Evolutionary conservation across 192 early-diverging fungal genomes (phyloP).

Genomic region (Backusella mclennaniae): DNA sequence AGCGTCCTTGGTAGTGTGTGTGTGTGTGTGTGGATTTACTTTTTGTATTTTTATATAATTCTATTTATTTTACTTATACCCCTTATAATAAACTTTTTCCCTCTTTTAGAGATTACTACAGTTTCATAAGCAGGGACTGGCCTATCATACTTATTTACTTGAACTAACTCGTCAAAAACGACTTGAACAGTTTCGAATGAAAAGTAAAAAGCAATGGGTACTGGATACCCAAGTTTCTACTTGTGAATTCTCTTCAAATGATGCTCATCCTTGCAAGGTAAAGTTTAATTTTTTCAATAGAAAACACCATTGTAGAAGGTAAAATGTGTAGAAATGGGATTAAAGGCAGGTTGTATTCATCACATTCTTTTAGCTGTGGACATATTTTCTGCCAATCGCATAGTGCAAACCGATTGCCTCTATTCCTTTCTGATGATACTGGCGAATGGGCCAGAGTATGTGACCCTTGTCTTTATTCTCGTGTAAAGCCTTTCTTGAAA

Average conservation of each 20-base stretch:
- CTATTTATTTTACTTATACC: neutral
- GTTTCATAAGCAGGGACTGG: neutral
- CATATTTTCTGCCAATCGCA: conserved; percentile 22
- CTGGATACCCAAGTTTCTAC: neutral
- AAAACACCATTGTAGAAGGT: conserved; percentile 15
- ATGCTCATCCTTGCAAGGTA: neutral
- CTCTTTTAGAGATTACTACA: neutral
- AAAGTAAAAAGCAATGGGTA: neutral
- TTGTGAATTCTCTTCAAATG: neutral
- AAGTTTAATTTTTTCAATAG: neutral
- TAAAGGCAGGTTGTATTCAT: neutral
- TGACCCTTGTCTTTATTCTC: conserved; percentile 12
- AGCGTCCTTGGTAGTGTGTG: conserved; percentile 5
- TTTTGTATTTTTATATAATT: too few relatives aligned
- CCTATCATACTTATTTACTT: conserved; percentile 5
- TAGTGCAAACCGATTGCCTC: conserved; percentile 7
- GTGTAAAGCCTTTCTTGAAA: neutral
- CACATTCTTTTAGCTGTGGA: conserved; percentile 9
- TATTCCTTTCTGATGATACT: neutral
- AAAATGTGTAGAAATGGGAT: neutral
- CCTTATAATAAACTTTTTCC: neutral
- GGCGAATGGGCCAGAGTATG: conserved; percentile 22
- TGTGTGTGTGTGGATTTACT: too few relatives aligned
- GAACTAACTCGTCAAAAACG: conserved; percentile 1
- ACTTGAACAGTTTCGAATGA: neutral